Conservation (phyloP, 331 rosid genomes). For the Telfairia occidentalis region DNA sequence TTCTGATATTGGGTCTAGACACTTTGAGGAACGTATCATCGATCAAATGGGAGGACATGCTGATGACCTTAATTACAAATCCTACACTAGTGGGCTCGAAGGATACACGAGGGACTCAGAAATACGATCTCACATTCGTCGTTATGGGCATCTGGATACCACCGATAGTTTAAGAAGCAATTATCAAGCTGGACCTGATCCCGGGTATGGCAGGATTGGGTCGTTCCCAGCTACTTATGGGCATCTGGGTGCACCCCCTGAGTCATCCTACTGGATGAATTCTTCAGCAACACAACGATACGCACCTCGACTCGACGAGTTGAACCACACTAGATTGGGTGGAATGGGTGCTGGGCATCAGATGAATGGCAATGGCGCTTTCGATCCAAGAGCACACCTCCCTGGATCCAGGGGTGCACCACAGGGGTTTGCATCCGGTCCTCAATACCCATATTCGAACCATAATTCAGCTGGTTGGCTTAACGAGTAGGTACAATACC, state of each 20-base stretch:
- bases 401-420: conserved; percentile 24
- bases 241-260: conserved; percentile 18
- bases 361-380: not conserved
- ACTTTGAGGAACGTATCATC: conserved; percentile 21
- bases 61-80: conserved; percentile 17
- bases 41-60: conserved; percentile 15
- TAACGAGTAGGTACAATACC: conserved; percentile 28
- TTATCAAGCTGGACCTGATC: conserved; percentile 26
- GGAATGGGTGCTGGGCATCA: conserved; percentile 24
- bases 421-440: conserved; percentile 40
- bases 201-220: conserved; percentile 15
- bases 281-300: conserved; percentile 47
- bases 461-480: conserved; percentile 48
- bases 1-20: conserved; percentile 23
- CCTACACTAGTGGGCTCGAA: conserved; percentile 22
- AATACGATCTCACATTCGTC: conserved; percentile 23
- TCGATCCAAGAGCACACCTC: conserved; percentile 21
- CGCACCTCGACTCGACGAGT: conserved; percentile 50
- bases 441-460: conserved; percentile 18
- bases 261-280: conserved; percentile 24
- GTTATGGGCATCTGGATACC: conserved; percentile 27
- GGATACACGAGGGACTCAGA: conserved; percentile 23
- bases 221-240: conserved; percentile 14
- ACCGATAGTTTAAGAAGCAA: conserved; percentile 16
- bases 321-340: conserved; percentile 31